Conservation (phyloP, 441 rosid genomes). For the Populus trichocarpa region DNA sequence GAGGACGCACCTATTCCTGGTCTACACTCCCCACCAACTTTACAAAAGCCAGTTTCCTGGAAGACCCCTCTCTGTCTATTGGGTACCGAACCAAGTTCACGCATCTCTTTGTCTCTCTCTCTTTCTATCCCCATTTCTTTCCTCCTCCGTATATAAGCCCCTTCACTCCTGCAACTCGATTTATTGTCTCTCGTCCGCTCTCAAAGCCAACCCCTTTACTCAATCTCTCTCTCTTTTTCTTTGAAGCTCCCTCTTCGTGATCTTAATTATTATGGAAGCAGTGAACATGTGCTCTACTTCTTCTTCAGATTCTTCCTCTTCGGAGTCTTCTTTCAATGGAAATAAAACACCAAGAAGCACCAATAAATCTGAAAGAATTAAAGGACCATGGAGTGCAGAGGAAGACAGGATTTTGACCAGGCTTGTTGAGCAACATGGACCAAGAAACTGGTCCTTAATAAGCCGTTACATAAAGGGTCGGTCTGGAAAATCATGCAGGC, state of each 20-base stretch:
- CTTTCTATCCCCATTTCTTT: neutral
- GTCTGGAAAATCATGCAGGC: slow-evolving; percentile 70
- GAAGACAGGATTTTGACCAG: slow-evolving; percentile 59
- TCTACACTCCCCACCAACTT: slow-evolving; percentile 41
- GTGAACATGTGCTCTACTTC: slow-evolving; percentile 37
- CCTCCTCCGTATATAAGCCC: slow-evolving; percentile 3
- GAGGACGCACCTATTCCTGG: slow-evolving; percentile 9
- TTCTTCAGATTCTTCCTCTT: slow-evolving; percentile 49
- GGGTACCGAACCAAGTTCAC: slow-evolving; percentile 28
- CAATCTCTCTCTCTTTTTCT: neutral
- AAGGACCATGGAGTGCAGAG: slow-evolving; percentile 79
- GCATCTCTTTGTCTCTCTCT: slow-evolving; percentile 15
- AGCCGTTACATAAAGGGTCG: slow-evolving; percentile 60
- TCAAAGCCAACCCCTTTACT: neutral
- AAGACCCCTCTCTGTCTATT: slow-evolving; percentile 27
- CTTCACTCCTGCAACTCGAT: neutral
- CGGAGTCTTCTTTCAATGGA: slow-evolving; percentile 43
- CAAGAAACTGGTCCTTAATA: slow-evolving; percentile 64
- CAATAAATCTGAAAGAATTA: slow-evolving; percentile 37
- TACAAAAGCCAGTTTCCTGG: slow-evolving; percentile 60
- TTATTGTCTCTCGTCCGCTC: neutral
- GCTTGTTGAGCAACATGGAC: slow-evolving; percentile 52
- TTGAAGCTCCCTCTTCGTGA: neutral
- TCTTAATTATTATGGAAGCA: slow-evolving; percentile 24
- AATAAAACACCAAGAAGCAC: slow-evolving; percentile 10